Evolutionary conservation across 495 filamentous ascomycete species (phyloP).

Genomic region (Penicillium mononematosum): DNA sequence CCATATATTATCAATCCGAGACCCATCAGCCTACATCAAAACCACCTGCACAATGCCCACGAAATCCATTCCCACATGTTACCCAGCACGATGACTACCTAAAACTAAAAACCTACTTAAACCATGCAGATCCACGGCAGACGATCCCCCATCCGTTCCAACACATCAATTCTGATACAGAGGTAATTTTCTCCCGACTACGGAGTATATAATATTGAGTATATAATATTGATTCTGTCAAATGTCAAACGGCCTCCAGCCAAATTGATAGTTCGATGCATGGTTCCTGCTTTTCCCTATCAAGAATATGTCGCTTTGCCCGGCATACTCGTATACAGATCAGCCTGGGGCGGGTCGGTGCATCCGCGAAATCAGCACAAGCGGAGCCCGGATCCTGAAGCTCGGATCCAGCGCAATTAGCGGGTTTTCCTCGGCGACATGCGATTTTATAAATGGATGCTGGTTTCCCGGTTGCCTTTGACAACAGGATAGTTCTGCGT

Average conservation of each 20-base stretch:
- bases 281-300: background rate
- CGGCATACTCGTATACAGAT: constrained; percentile 3
- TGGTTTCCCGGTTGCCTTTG: constrained; percentile 14
- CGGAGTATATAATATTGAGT: background rate
- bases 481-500: constrained; percentile 11
- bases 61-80: constrained; percentile 12
- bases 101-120: constrained; percentile 8
- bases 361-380: background rate
- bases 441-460: constrained; percentile 8
- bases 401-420: constrained; percentile 6
- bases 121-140: constrained; percentile 11
- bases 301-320: background rate
- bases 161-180: constrained; percentile 15
- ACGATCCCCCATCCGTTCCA: constrained; percentile 2
- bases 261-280: constrained; percentile 5
- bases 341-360: background rate
- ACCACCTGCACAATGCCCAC: constrained; percentile 5
- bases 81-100: constrained; percentile 2
- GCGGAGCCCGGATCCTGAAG: constrained; percentile 8
- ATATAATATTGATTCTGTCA: background rate
- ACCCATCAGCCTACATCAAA: constrained; percentile 9
- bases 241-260: background rate
- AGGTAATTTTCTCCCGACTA: constrained; percentile 10
- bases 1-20: constrained; percentile 12
- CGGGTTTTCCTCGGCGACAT: constrained; percentile 1